phyloP scores from a whole-genome alignment of 176 grass and related monocot species.

The Secale cereale region DNA sequence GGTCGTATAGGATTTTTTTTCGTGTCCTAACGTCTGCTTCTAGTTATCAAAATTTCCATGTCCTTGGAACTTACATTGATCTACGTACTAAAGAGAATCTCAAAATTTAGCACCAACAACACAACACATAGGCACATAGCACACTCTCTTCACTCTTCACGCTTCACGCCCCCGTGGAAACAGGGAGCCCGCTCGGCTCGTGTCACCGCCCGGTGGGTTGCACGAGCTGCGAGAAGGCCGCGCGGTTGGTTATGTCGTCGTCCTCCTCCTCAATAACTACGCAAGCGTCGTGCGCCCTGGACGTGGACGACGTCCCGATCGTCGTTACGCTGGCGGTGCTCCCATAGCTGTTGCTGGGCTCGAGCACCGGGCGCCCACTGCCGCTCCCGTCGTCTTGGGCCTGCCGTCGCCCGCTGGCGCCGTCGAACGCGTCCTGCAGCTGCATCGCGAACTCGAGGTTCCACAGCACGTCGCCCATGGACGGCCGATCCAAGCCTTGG shows the following conservation, averaged over 20 bases:
- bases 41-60: neutral
- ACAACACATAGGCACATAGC: neutral
- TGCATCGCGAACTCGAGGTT: conserved; percentile 67
- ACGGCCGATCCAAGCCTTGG: conserved; percentile 40
- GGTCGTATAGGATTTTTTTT: no score
- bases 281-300: conserved; percentile 29
- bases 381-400: neutral
- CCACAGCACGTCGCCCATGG: conserved; percentile 68
- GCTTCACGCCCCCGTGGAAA: neutral
- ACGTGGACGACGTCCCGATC: conserved; percentile 36
- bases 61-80: neutral
- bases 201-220: conserved; percentile 58
- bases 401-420: neutral
- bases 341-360: conserved; percentile 19
- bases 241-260: conserved; percentile 35
- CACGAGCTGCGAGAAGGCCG: conserved; percentile 54
- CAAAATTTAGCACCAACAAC: neutral
- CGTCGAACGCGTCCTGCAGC: conserved; percentile 49
- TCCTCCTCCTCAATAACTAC: conserved; percentile 43
- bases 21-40: conserved; percentile 8
- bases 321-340: conserved; percentile 35
- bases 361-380: neutral
- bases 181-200: neutral
- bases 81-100: neutral
- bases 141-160: no score